Evolutionary conservation across 2,329 filamentous ascomycete genomes (phyloP).

Genomic region (Pleurostoma richardsiae): DNA sequence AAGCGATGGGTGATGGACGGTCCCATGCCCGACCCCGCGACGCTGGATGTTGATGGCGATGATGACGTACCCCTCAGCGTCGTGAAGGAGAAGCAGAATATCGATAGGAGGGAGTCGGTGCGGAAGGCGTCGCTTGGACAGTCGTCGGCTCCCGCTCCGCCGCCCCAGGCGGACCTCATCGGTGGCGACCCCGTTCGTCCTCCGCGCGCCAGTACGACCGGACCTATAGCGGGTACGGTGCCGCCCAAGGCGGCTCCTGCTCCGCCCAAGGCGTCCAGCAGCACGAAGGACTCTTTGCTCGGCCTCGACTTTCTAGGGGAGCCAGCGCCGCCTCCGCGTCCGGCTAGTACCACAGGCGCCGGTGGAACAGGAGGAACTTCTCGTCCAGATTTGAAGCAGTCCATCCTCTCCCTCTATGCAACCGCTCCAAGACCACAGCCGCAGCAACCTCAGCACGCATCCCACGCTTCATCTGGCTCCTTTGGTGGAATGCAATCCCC

Average conservation of each 20-base stretch:
- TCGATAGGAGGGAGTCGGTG: constrained; percentile 53
- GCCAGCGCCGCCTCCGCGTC: constrained; percentile 65
- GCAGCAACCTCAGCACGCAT: constrained; percentile 38
- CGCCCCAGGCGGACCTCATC: constrained; percentile 71
- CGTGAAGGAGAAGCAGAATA: constrained; percentile 61
- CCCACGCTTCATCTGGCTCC: constrained; percentile 55
- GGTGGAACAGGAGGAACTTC: constrained; percentile 60
- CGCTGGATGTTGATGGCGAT: constrained; percentile 76
- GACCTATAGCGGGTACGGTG: constrained; percentile 54
- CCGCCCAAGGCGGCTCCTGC: constrained; percentile 59
- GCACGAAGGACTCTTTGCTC: constrained; percentile 81
- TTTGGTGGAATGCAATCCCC: constrained; percentile 66
- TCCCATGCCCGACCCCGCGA: constrained; percentile 85
- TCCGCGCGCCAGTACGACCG: constrained; percentile 70
- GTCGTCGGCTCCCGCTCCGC: constrained; percentile 17
- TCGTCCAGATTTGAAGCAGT: constrained; percentile 91
- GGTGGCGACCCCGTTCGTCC: constrained; percentile 61
- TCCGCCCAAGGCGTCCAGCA: constrained; percentile 58
- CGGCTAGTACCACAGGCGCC: constrained; percentile 73
- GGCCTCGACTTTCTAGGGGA: constrained; percentile 88
- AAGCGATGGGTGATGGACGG: constrained; percentile 99
- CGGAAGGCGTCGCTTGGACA: constrained; percentile 55
- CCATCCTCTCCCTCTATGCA: constrained; percentile 91
- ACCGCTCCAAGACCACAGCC: constrained; percentile 74
- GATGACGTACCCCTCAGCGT: constrained; percentile 68